Conservation (phyloP, 805 yeast species). For the Ascoidea tarda region DNA sequence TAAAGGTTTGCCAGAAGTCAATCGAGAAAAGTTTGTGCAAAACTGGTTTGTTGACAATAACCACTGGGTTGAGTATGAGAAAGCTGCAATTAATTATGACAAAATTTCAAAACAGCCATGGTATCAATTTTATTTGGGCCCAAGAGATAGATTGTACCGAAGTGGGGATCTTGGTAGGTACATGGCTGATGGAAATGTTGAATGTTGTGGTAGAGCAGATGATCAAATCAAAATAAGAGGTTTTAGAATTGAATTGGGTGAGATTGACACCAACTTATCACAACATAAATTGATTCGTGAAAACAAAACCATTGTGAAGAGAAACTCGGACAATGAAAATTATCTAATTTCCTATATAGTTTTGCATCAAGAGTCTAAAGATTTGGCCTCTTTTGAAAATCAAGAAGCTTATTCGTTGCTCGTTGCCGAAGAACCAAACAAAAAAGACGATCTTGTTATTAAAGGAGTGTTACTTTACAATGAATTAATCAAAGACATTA, state of each 20-base stretch:
- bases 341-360: conserved; percentile 85
- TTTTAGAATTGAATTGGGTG: conserved; percentile 95
- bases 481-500: conserved; percentile 66
- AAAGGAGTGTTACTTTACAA: conserved; percentile 66
- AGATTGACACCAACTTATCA: conserved; percentile 92
- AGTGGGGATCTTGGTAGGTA: conserved; percentile 97
- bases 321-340: conserved; percentile 88
- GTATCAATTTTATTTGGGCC: conserved; percentile 81
- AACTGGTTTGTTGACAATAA: conserved; percentile 77
- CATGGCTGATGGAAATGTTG: conserved; percentile 93
- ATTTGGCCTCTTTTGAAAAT: conserved; percentile 23
- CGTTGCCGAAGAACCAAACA: conserved; percentile 28
- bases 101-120: conserved; percentile 29
- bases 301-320: conserved; percentile 80
- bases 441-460: conserved; percentile 49
- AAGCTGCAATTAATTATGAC: neutral
- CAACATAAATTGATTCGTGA: conserved; percentile 90
- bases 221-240: conserved; percentile 98
- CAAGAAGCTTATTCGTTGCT: conserved; percentile 9
- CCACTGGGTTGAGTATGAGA: conserved; percentile 1
- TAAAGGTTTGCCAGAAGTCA: conserved; percentile 80
- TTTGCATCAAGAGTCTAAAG: conserved; percentile 47
- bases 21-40: conserved; percentile 72
- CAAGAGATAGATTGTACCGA: conserved; percentile 89
- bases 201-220: conserved; percentile 97